A percentile compares a stretch with the other conserved stretches of the same genome.
Conservation (phyloP, 2,329 filamentous ascomycete genomes). For the Xylogone sp. region DNA sequence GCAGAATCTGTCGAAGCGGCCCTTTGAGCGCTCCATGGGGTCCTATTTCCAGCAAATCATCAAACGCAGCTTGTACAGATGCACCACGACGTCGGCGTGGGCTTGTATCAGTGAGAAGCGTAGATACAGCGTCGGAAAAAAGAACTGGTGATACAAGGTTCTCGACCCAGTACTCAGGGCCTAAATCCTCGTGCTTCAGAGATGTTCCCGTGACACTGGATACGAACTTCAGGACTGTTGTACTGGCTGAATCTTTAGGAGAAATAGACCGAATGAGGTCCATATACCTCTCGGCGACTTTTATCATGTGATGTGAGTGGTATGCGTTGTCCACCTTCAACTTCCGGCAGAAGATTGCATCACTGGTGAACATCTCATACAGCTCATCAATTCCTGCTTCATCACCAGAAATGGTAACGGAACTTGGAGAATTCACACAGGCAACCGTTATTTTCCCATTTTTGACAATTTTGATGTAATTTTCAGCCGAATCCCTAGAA, state of each 20-base stretch:
- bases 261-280: neutral
- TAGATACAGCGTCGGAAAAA: conserved; percentile 31
- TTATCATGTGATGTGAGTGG: conserved; percentile 35
- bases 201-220: too few species aligned
- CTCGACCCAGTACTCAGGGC: conserved; percentile 37
- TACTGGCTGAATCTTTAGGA: too few species aligned
- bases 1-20: conserved; percentile 8
- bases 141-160: conserved; percentile 41
- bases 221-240: too few species aligned
- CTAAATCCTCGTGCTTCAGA: neutral
- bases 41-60: conserved; percentile 2
- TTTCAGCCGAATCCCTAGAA: conserved; percentile 15
- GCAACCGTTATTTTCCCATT: conserved; percentile 21
- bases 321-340: conserved; percentile 37
- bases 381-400: conserved; percentile 7
- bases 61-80: neutral
- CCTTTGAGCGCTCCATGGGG: conserved; percentile 3
- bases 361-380: conserved; percentile 19
- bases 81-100: neutral
- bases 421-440: conserved; percentile 31
- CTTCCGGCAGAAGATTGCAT: conserved; percentile 25
- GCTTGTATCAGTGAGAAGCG: neutral
- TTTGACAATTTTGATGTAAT: conserved; percentile 14
- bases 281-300: conserved; percentile 9
- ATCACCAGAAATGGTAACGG: conserved; percentile 34